Evolutionary conservation across 371 early-diverging fungal species (phyloP), one percentile per base, ranked within the genome.

Genomic region (Rhizomucor miehei): DNA sequence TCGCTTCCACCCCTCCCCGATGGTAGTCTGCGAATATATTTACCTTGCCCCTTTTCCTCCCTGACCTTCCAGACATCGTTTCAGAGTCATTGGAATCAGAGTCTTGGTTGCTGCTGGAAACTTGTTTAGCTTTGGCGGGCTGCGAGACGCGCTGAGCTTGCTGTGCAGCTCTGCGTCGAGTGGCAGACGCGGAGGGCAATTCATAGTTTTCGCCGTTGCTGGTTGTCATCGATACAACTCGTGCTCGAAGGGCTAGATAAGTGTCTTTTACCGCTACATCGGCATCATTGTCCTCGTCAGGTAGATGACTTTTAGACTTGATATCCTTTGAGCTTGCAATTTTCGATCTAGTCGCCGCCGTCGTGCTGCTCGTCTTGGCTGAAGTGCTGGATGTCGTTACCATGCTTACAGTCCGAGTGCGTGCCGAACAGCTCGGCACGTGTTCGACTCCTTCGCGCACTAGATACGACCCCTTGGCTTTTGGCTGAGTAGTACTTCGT

Each of bases 41-140:
- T 72, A 77, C 77, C 69, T 73, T 73, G 44, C 73, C 77, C 54
- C 77, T 66, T 62, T 71, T 73, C 52, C 77, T 52, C 38, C 57
- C 51, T 11, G 51, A 20, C 37, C 34, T 52, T 20, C 24, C 46
- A 20, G 51, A 35, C 57, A 37, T 45, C 17, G 52, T 44, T 38
- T 45, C 34, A 11, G 51, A 23, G 39, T 51, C 57, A 19, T 50
- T 36, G 24, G 48, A 40, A 38, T 19, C 40, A 1, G 53, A 21
- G 14, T 36, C 36, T 23, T 43, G 17, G 14, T 38, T 48, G 17
- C 20, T 53, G 36, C 35, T 48, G 37, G 29, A 29, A 29, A 29
- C 8, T 5, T 3, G 29, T 8, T 29, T 29, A 5, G 29, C 29
- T 29, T 29, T 29, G 29, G 29, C 29, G 29, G 29, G 29, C 29